Conservation (phyloP, 2,329 filamentous ascomycete genomes). For the Aspergillus spinulosporus region DNA sequence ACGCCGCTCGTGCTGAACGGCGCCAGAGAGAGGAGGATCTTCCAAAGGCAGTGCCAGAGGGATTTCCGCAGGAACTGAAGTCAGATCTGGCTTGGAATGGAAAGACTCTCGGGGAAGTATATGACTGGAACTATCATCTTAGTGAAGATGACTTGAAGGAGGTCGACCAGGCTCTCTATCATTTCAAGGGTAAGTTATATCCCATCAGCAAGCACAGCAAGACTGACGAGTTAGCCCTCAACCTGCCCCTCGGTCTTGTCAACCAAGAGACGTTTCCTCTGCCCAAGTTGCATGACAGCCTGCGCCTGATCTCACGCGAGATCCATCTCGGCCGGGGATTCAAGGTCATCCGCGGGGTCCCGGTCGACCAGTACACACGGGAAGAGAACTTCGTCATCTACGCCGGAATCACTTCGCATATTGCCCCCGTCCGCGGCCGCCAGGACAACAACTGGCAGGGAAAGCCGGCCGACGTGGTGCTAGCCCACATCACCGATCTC, state of each 20-base stretch:
- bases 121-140: conserved; percentile 46
- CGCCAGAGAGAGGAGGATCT: conserved; percentile 27
- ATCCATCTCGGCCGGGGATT: conserved; percentile 48
- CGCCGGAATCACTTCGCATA: conserved; percentile 46
- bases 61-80: conserved; percentile 43
- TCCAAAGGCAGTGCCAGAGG: conserved; percentile 35
- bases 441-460: conserved; percentile 41
- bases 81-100: conserved; percentile 53
- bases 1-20: conserved; percentile 22
- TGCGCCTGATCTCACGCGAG: conserved; percentile 39
- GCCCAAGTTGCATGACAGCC: conserved; percentile 34
- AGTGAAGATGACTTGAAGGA: conserved; percentile 43
- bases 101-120: conserved; percentile 36
- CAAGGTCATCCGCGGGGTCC: conserved; percentile 46
- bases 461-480: conserved; percentile 48
- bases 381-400: conserved; percentile 46
- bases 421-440: conserved; percentile 41
- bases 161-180: conserved; percentile 43
- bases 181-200: conserved; percentile 42
- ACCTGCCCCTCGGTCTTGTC: conserved; percentile 41
- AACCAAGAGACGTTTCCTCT: conserved; percentile 49
- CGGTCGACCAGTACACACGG: conserved; percentile 37
- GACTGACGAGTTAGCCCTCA: conserved; percentile 27
- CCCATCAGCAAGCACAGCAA: neutral
- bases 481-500: conserved; percentile 66